Evolutionary conservation across 306 rosid species (phyloP).

Genomic region (Lathyrus tuberosus): DNA sequence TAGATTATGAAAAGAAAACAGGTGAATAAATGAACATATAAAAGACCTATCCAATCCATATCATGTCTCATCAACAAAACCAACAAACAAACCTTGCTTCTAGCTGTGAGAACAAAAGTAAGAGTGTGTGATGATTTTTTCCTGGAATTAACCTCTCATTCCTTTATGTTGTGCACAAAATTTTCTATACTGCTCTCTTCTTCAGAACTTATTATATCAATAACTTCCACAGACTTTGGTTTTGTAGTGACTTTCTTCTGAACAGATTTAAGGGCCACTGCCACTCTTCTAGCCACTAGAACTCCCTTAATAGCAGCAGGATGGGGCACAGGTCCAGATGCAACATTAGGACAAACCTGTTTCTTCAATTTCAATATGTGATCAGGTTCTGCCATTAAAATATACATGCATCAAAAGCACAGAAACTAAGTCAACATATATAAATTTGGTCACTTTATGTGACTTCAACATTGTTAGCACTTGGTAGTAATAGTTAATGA

Average conservation of each 20-base stretch:
- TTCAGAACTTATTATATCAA: conserved; percentile 51
- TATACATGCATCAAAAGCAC: too few species aligned
- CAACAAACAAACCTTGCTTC: conserved; percentile 71
- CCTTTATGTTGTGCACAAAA: conserved; percentile 53
- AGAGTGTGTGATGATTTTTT: conserved; percentile 64
- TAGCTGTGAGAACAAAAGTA: conserved; percentile 71
- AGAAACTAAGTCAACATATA: too few species aligned
- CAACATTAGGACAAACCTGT: conserved; percentile 56
- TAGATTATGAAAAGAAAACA: not conserved
- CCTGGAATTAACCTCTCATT: conserved; percentile 48
- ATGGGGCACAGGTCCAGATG: conserved; percentile 20
- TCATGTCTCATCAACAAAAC: not conserved
- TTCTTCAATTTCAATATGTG: conserved; percentile 52
- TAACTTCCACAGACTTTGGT: conserved; percentile 50
- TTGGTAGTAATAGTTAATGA: too few species aligned
- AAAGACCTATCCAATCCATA: not conserved
- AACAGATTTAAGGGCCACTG: conserved; percentile 50
- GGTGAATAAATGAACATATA: conserved; percentile 2
- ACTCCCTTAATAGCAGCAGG: conserved; percentile 46
- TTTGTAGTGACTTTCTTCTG: conserved; percentile 50
- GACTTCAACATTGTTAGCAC: too few species aligned
- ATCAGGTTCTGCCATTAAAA: too few species aligned
- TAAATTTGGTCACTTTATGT: too few species aligned
- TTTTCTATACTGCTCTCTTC: conserved; percentile 35
- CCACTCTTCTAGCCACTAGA: conserved; percentile 49